Base-by-base conservation (phyloP, 495 filamentous ascomycete species). In the Lepraria neglecta region DNA sequence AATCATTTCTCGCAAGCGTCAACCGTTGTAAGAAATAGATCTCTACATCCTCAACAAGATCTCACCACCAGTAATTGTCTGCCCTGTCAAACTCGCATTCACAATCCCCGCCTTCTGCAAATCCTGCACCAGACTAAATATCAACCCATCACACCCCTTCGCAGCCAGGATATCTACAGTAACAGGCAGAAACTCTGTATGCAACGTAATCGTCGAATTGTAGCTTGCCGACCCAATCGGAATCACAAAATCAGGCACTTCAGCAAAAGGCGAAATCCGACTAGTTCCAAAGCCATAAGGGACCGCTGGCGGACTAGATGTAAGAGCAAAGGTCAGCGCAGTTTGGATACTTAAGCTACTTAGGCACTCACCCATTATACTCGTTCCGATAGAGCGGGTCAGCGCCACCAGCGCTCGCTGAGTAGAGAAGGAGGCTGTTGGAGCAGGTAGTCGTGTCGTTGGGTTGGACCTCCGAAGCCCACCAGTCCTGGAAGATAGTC, bases 61-160 rank as follows among this genome's bases (percentile, higher is more conserved):
- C 44, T 65, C 64, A 4, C 66, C 66, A 27, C 63, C 66, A 7
- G 31, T 46, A 45, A 61, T 64, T 15, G 66, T 77, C 35, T 68
- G 63, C 11, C 82, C 83, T 0, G 76, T 71, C 54, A 68, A 63
- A 7, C 77, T 79, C 14, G 71, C 56, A 53, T 72, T 72, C 31
- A 87, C 15, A 51, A 86, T 77, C 0, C 82, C 83, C 0, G 69
- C 74, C 38, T 67, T 64, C 0, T 76, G 69, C 28, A 88, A 59
- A 35, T 80, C 80, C 60, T 76, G 68, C n/a, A 83, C 76, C 45
- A 87, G 65, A 38, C 71, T 75, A 15, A 78, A 81, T 48, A 87
- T 67, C 71, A 87, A 73, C 0, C 78, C 75, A 71, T 88, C 85
- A 61, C 85, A 87, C 0, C 84, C 84, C 51, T 79, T 78, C 3